These are phyloP conservation scores for Dictyostelium gargantuum DNA, from an alignment of 208 protist species.

Conservation along the genomic window DNA sequence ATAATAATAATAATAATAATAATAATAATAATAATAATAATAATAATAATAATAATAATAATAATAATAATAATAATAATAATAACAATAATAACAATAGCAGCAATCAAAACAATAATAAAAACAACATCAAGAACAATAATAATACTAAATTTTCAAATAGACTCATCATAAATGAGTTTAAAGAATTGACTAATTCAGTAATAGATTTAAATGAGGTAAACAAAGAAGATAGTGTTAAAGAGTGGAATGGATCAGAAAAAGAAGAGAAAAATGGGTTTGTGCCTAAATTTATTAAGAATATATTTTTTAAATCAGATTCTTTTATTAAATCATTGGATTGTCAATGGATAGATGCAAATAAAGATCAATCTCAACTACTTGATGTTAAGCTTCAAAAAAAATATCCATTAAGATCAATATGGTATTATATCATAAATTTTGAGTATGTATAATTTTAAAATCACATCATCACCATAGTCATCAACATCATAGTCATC, in stretches of 20 bases:
- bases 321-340: not conserved
- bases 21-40: not conserved
- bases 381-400: not conserved
- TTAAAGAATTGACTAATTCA: not conserved
- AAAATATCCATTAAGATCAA: not conserved
- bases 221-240: not conserved
- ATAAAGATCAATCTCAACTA: not conserved
- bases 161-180: not conserved
- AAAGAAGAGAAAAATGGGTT: not conserved
- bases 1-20: not conserved
- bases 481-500: too few species aligned
- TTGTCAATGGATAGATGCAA: not conserved
- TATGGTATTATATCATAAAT: not conserved
- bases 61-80: not conserved
- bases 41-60: not conserved
- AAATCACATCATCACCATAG: too few species aligned
- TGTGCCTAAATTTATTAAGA: not conserved
- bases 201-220: too few species aligned
- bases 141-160: not conserved
- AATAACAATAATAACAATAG: not conserved
- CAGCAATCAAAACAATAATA: not conserved
- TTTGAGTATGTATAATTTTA: not conserved
- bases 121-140: not conserved
- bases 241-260: not conserved
- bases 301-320: not conserved